Base-by-base conservation (phyloP, 2,329 filamentous ascomycete species). In the Stagonosporopsis chrysanthemi region DNA sequence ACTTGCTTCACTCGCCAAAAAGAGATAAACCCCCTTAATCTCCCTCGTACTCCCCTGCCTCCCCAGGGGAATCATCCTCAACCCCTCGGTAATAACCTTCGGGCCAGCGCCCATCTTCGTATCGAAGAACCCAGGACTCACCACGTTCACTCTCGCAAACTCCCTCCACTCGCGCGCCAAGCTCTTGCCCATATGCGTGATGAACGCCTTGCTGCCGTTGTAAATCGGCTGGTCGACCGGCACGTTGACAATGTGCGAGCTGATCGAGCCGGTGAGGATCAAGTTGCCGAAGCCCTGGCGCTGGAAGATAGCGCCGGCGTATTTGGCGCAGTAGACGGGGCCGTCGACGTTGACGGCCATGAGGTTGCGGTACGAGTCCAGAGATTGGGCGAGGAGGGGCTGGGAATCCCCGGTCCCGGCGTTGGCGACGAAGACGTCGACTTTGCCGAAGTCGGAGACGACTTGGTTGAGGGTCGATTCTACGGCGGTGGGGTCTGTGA, bases 21-120 rank as follows among this genome's bases (percentile, higher is more conserved):
- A 95, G 48, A 96, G 77, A 72, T 90, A 96, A 15, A 88, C 86
- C 3, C 90, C 91, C 79, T 94, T 93, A 59, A 96, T 82, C 79
- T 96, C 91, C 60, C 86, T 84, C 0, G 84, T 83, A 62, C 88
- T 79, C 12, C 89, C 91, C 72, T 92, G 88, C 44, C 91, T 83
- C 26, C 86, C 89, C 84, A 94, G 87, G 1, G 90, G 89, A 28
- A 88, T 92, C 83, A 90, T 93, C 67, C 87, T 84, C 70, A 85
- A 84, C 84, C 42, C 83, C 80, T 82, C 90, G 87, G 8, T 84
- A 85, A 68, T 89, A 84, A 79, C 84, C 70, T 63, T 79, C 73
- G 51, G 86, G 60, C 87, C 87, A 67, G 88, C 86, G 23, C 83
- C 83, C 62, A 88, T 79, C 46, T 84, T 85, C 0, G 86, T 89